Evolutionary conservation across 495 filamentous ascomycete genomes (phyloP).

Genomic region (Annulohypoxylon moriforme): DNA sequence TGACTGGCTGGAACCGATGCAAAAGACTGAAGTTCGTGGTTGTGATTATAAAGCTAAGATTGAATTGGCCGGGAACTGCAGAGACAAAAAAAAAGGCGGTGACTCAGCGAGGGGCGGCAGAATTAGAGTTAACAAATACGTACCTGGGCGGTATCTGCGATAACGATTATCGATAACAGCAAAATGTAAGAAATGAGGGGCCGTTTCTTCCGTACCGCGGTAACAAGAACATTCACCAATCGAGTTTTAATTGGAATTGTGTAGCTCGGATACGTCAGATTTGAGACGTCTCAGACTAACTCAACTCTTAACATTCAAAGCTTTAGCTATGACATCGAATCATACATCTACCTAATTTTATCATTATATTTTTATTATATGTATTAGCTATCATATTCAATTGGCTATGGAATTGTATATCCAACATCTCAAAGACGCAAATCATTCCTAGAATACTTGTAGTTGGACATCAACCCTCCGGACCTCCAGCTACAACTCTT

Average conservation of each 20-base stretch:
- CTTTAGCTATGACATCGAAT: no score
- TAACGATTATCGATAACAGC: neutral
- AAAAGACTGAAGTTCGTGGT: neutral
- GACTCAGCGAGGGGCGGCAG: conserved; percentile 38
- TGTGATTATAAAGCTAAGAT: neutral
- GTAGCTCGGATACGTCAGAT: conserved; percentile 19
- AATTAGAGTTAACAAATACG: conserved; percentile 19
- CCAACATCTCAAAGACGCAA: no score
- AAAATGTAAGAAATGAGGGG: conserved; percentile 3
- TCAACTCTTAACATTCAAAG: neutral
- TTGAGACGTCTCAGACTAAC: conserved; percentile 5
- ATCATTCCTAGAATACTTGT: neutral
- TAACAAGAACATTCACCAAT: neutral
- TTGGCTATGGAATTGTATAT: neutral
- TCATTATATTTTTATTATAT: neutral
- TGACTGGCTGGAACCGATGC: neutral
- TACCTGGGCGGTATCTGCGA: neutral
- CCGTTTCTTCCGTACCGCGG: conserved; percentile 13
- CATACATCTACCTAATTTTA: neutral
- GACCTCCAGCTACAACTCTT: neutral
- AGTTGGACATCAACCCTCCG: neutral
- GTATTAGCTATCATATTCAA: neutral
- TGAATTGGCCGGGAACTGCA: neutral
- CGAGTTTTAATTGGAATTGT: neutral
- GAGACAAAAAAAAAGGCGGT: conserved; percentile 50